Evolutionary conservation across 139 green algal genomes (phyloP).

Genomic region (Chlamydomonas asymmetrica): DNA sequence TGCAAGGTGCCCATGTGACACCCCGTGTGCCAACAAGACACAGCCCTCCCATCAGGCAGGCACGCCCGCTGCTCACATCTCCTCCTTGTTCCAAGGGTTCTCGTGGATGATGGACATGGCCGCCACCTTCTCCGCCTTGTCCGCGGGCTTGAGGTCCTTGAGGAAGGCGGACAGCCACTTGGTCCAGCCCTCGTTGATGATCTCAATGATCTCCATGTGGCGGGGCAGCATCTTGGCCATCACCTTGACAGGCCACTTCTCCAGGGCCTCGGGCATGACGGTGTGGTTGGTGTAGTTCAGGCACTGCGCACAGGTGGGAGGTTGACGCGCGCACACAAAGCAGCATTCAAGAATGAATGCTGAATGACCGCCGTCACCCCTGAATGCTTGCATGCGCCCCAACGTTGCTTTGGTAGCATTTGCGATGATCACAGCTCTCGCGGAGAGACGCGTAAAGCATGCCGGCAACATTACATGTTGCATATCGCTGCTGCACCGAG

Average conservation of each 20-base stretch:
- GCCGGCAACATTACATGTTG: too few relatives aligned
- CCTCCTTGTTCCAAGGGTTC: conserved; percentile 86
- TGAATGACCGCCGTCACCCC: too few relatives aligned
- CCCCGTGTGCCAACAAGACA: too few relatives aligned
- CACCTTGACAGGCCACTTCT: conserved; percentile 95
- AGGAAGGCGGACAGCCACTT: conserved; percentile 56
- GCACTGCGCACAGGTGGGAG: conserved; percentile 36
- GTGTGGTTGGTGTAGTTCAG: conserved; percentile 99
- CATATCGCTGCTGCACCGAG: too few relatives aligned
- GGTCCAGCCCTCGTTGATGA: conserved; percentile 58
- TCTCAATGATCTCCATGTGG: conserved; percentile 96
- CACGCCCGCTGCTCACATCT: conserved; percentile 62
- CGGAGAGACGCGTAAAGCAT: too few relatives aligned
- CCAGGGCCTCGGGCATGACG: conserved; percentile 96
- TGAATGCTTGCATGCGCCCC: too few relatives aligned
- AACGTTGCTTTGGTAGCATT: too few relatives aligned
- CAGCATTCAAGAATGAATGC: background rate
- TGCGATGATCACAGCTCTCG: too few relatives aligned
- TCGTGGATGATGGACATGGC: conserved; percentile 82
- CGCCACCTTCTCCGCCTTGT: conserved; percentile 54
- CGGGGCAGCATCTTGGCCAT: conserved; percentile 94
- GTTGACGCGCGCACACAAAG: background rate
- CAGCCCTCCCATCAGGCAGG: background rate
- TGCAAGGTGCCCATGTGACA: too few relatives aligned
- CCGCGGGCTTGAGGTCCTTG: conserved; percentile 25